Evolutionary conservation across 2,329 filamentous ascomycete species (phyloP).

Genomic region (Nemania abortiva): DNA sequence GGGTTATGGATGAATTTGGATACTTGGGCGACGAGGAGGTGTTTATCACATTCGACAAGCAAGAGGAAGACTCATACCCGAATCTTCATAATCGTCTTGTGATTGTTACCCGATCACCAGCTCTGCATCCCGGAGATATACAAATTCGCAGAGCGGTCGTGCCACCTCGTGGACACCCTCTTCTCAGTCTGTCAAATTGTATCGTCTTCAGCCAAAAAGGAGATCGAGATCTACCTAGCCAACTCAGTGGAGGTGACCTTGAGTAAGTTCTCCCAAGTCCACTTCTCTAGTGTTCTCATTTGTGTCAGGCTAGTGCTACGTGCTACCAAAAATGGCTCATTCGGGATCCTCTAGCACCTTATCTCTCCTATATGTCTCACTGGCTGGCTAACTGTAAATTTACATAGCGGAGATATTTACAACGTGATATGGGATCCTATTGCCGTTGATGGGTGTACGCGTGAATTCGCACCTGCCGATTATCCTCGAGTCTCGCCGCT

Average conservation of each 20-base stretch:
- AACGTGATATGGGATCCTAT: slow-evolving; percentile 79
- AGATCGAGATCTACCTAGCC: slow-evolving; percentile 78
- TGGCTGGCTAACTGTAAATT: background rate
- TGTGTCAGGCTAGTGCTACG: background rate
- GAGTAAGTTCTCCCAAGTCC: slow-evolving; percentile 29
- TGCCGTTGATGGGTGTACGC: slow-evolving; percentile 56
- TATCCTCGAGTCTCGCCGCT: slow-evolving; percentile 71
- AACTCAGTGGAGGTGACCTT: slow-evolving; percentile 83
- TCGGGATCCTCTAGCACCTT: background rate
- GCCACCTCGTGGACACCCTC: slow-evolving; percentile 69
- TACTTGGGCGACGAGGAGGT: slow-evolving; percentile 75
- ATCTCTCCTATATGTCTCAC: slow-evolving; percentile 51
- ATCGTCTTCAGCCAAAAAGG: slow-evolving; percentile 82
- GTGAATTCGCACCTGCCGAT: slow-evolving; percentile 70
- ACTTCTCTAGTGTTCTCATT: background rate
- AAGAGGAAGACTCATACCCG: slow-evolving; percentile 44
- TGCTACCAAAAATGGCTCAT: background rate
- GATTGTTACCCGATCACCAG: slow-evolving; percentile 82
- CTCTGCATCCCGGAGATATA: slow-evolving; percentile 84
- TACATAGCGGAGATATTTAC: slow-evolving; percentile 75
- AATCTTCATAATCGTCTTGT: slow-evolving; percentile 58
- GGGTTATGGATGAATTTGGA: slow-evolving; percentile 85
- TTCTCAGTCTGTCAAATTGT: slow-evolving; percentile 75
- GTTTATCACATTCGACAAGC: slow-evolving; percentile 69
- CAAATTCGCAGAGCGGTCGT: slow-evolving; percentile 73